A percentile compares a stretch with the other conserved stretches of the same genome.
These are phyloP conservation scores for Clavispora fructus DNA, from an alignment of 805 yeast genomes.

Conservation along the genomic window DNA sequence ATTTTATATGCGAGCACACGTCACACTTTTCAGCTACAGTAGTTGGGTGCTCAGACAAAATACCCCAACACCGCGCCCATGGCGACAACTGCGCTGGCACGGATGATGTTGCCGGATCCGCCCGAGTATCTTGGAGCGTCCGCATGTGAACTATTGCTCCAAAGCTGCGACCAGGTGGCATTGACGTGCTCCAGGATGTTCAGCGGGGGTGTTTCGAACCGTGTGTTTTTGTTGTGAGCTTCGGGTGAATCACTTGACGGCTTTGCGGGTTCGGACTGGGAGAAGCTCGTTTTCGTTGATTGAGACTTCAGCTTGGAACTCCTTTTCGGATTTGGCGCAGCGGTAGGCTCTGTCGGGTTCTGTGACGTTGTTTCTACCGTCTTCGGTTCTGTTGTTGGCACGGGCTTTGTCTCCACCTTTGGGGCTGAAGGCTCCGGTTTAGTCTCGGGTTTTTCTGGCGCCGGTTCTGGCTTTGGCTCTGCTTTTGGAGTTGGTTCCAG, in stretches of 20 bases:
- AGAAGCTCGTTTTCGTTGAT: background rate
- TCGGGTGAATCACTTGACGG: background rate
- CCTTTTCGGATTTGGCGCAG: background rate
- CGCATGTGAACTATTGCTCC: background rate
- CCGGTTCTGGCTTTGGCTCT: background rate
- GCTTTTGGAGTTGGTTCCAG: background rate
- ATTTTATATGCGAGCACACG: background rate
- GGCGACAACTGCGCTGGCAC: background rate
- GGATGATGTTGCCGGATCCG: background rate
- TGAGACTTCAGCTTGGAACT: background rate
- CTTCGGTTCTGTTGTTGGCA: background rate
- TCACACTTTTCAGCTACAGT: background rate
- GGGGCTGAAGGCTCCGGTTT: background rate
- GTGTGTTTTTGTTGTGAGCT: background rate
- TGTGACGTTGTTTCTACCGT: background rate
- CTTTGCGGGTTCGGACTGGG: background rate
- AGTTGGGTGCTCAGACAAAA: conserved; percentile 2
- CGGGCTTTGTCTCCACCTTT: background rate
- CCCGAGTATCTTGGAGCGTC: background rate
- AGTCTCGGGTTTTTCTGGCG: background rate
- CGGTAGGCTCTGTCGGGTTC: background rate
- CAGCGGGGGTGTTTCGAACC: background rate
- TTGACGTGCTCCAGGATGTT: background rate
- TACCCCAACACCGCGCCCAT: conserved; percentile 3
- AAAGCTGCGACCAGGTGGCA: background rate